Conservation (phyloP, 75 land plant species). For the Selaginella moellendorffii region DNA sequence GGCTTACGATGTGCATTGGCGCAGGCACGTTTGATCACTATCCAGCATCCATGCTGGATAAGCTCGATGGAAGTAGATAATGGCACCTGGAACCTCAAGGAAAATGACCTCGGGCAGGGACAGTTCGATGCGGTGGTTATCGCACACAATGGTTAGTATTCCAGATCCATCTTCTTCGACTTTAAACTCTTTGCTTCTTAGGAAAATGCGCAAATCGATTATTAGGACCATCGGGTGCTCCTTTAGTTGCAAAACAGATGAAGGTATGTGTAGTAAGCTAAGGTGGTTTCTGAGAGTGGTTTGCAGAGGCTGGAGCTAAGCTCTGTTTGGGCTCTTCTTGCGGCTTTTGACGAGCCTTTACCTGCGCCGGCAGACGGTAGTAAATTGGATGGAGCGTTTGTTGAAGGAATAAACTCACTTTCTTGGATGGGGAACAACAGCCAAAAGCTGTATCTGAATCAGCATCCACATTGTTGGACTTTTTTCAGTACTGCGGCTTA, state of each 20-base stretch:
- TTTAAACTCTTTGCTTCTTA: conserved; percentile 12
- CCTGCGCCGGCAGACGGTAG: conserved; percentile 25
- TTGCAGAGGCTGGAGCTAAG: conserved; percentile 78
- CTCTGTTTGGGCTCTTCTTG: conserved; percentile 90
- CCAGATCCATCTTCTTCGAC: not conserved
- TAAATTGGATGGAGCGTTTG: conserved; percentile 84
- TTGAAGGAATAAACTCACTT: conserved; percentile 61
- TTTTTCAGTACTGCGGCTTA: conserved; percentile 82
- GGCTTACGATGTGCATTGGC: conserved; percentile 10
- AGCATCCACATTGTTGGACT: conserved; percentile 64
- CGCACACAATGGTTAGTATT: conserved; percentile 75
- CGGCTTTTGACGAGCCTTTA: conserved; percentile 87
- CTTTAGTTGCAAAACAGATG: conserved; percentile 75
- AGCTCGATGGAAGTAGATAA: conserved; percentile 55
- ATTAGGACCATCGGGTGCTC: conserved; percentile 78
- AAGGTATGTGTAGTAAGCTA: conserved; percentile 38
- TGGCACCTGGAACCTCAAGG: conserved; percentile 71
- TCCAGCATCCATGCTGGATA: conserved; percentile 82
- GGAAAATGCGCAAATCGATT: conserved; percentile 98
- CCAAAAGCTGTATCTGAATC: conserved; percentile 25
- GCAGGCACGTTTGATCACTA: conserved; percentile 47
- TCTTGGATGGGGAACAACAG: conserved; percentile 98
- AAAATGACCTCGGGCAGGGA: conserved; percentile 61
- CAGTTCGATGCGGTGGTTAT: conserved; percentile 75
- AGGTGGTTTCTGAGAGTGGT: not conserved